Evolutionary conservation across 1,284 basidiomycete species (phyloP).

Genomic region (Tilletia walkeri): DNA sequence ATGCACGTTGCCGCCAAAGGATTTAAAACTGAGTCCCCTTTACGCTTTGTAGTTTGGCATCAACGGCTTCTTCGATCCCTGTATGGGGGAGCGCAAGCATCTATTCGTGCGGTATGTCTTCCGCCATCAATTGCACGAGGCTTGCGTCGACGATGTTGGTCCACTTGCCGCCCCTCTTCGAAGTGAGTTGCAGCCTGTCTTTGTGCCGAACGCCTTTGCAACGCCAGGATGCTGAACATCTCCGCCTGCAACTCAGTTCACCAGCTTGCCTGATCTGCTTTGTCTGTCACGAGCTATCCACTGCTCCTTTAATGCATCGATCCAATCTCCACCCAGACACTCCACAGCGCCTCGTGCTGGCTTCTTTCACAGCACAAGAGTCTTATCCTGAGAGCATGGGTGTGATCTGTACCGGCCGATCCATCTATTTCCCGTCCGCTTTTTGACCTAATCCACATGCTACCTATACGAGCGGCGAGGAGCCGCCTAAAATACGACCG

Average conservation of each 20-base stretch:
- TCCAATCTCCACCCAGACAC: not conserved
- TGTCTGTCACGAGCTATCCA: not conserved
- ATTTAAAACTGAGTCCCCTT: not conserved
- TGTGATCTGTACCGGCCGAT: not conserved
- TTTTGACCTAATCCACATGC: too few species aligned
- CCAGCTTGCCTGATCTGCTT: not conserved
- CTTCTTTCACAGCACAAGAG: too few species aligned
- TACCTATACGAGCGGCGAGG: constrained; percentile 20
- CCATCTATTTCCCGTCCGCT: not conserved
- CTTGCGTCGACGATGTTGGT: constrained; percentile 61
- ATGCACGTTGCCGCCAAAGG: constrained; percentile 35
- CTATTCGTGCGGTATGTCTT: constrained; percentile 76
- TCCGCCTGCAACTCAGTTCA: not conserved
- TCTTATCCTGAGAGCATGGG: too few species aligned
- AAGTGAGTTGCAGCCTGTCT: not conserved
- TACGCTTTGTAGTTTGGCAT: constrained; percentile 62
- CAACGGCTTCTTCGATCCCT: constrained; percentile 74
- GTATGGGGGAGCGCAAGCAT: constrained; percentile 67
- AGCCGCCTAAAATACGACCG: constrained; percentile 74
- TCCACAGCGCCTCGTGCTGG: not conserved
- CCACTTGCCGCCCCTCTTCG: constrained; percentile 24
- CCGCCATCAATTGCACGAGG: constrained; percentile 70
- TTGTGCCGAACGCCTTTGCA: too few species aligned
- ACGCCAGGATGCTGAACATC: not conserved
- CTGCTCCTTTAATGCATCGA: not conserved